Percentiles rank a stretch among this genome's conserved stretches.
phyloP scores from a whole-genome alignment of 2,329 filamentous ascomycete genomes.

The Metarhizium brunneum region DNA sequence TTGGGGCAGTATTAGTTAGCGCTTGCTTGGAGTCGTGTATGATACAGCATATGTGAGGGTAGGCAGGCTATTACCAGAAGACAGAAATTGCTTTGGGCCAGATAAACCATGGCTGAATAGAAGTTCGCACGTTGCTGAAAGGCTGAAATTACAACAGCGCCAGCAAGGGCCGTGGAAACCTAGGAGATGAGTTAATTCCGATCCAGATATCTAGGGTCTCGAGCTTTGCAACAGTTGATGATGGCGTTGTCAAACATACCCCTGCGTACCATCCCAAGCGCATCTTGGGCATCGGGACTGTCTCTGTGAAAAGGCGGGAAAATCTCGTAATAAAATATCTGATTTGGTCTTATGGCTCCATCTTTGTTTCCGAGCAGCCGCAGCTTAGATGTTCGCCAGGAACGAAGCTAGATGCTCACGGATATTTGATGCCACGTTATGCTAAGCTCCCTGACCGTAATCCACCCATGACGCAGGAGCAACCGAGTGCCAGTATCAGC shows the following conservation, averaged over 20 bases:
- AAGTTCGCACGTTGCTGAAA: conserved; percentile 96
- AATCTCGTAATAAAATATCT: neutral
- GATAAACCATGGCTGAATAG: conserved; percentile 94
- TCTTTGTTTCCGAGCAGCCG: neutral
- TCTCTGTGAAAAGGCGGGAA: neutral
- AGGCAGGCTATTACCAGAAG: conserved; percentile 59
- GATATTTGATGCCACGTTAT: conserved; percentile 7
- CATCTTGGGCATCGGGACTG: conserved; percentile 35
- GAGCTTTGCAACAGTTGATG: neutral
- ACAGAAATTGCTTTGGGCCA: conserved; percentile 93
- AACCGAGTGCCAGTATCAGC: neutral
- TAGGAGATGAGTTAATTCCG: conserved; percentile 24
- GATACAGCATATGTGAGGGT: neutral
- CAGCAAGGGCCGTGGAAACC: conserved; percentile 77
- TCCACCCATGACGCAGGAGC: conserved; percentile 1
- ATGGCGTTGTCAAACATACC: conserved; percentile 31
- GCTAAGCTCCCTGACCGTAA: neutral
- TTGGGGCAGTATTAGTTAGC: neutral
- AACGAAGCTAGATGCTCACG: neutral
- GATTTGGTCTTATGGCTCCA: conserved; percentile 1
- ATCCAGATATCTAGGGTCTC: conserved; percentile 4
- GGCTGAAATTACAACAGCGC: conserved; percentile 75
- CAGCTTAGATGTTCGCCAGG: neutral
- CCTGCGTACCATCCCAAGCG: conserved; percentile 51
- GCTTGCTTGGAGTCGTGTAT: neutral